Percentiles rank a stretch among this genome's conserved stretches.
phyloP scores from a whole-genome alignment of 1,139 yeast species.

The Yamadazyma triangularis region DNA sequence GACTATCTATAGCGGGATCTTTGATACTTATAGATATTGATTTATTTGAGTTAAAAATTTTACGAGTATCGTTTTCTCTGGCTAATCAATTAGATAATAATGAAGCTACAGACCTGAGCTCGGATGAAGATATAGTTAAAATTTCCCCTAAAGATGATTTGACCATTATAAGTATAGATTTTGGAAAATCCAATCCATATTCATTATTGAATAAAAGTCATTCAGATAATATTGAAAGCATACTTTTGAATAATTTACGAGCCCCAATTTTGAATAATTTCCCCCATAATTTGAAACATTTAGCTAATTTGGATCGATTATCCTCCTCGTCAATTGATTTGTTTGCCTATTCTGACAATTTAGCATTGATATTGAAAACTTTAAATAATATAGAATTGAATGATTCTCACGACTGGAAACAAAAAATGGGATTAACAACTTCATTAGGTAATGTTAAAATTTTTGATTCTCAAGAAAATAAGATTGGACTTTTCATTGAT shows the following conservation, averaged over 20 bases:
- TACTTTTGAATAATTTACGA: slow-evolving; percentile 25
- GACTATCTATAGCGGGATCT: slow-evolving; percentile 43
- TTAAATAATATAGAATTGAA: background rate
- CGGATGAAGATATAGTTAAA: slow-evolving; percentile 1
- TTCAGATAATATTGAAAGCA: slow-evolving; percentile 16
- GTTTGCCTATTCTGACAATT: slow-evolving; percentile 26
- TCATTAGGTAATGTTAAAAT: slow-evolving; percentile 26
- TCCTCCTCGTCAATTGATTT: slow-evolving; percentile 29
- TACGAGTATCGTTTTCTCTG: slow-evolving; percentile 34
- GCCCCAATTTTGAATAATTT: slow-evolving; percentile 22
- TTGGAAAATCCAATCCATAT: slow-evolving; percentile 7
- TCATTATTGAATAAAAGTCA: slow-evolving; percentile 12
- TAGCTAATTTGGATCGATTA: slow-evolving; percentile 34
- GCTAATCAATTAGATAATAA: slow-evolving; percentile 28
- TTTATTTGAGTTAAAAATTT: slow-evolving; percentile 23
- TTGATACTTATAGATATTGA: slow-evolving; percentile 41
- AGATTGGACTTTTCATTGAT: slow-evolving; percentile 31
- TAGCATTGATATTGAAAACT: slow-evolving; percentile 24
- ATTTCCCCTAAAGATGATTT: slow-evolving; percentile 2
- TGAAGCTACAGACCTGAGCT: background rate
- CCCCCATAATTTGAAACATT: slow-evolving; percentile 32
- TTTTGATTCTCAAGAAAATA: slow-evolving; percentile 18
- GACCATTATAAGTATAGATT: slow-evolving; percentile 11
- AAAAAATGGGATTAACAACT: slow-evolving; percentile 19
- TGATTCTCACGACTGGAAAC: slow-evolving; percentile 14